phyloP scores from a whole-genome alignment of 2,329 filamentous ascomycete genomes.

The Beauveria scarabaeidicola region DNA sequence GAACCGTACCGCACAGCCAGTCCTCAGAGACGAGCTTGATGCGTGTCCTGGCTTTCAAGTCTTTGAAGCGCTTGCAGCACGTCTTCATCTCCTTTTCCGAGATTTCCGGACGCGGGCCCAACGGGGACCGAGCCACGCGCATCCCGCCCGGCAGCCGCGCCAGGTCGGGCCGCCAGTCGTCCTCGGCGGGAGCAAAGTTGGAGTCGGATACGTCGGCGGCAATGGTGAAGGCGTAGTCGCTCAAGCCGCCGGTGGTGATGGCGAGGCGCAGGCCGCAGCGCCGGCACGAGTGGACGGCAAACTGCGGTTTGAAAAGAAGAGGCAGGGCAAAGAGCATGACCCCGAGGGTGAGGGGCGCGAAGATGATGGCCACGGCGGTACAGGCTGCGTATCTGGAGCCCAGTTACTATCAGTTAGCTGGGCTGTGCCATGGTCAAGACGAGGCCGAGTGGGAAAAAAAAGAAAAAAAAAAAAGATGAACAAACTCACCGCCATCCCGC shows the following conservation, averaged over 20 bases:
- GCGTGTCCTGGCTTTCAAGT: background rate
- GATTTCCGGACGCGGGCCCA: slow-evolving; percentile 9
- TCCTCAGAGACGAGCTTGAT: background rate
- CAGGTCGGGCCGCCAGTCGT: slow-evolving; percentile 12
- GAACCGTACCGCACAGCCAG: background rate
- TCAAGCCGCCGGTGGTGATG: slow-evolving; percentile 8
- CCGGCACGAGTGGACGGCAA: slow-evolving; percentile 11
- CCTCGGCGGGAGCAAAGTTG: slow-evolving; percentile 8
- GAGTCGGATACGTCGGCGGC: slow-evolving; percentile 4
- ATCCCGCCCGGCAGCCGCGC: slow-evolving; percentile 10
- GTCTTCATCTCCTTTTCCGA: slow-evolving; percentile 11
- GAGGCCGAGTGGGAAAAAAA: background rate
- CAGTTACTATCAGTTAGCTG: background rate
- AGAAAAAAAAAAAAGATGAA: background rate
- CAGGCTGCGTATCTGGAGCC: slow-evolving; percentile 10
- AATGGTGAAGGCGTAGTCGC: slow-evolving; percentile 10
- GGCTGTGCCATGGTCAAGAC: background rate
- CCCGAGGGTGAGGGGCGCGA: slow-evolving; percentile 11
- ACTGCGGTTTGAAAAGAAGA: slow-evolving; percentile 9
- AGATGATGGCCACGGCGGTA: slow-evolving; percentile 11
- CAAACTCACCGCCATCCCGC: slow-evolving; percentile 9
- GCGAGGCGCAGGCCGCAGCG: slow-evolving; percentile 13
- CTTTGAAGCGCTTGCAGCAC: background rate
- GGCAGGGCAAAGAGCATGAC: slow-evolving; percentile 8
- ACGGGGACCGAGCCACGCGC: slow-evolving; percentile 9